A percentile compares a stretch with the other conserved stretches of the same genome.
Evolutionary conservation across 768 basidiomycete genomes (phyloP).

Genomic region (Auriculariales sp.): DNA sequence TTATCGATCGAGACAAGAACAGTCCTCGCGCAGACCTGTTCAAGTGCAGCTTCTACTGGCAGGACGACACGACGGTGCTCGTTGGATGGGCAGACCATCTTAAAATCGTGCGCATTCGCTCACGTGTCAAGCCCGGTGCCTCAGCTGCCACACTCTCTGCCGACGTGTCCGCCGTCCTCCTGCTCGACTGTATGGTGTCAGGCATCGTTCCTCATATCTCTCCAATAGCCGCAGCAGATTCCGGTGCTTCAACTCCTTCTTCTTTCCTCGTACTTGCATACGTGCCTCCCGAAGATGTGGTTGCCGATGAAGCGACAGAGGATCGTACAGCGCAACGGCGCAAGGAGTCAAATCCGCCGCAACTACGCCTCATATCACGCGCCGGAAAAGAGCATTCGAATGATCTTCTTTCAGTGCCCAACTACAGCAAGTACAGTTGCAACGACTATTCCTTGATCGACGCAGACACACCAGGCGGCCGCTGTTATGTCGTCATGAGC

Average conservation of each 20-base stretch:
- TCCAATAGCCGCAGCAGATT: slow-evolving; percentile 12
- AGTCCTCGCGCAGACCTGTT: slow-evolving; percentile 89
- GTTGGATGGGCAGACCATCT: slow-evolving; percentile 91
- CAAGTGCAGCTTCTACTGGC: slow-evolving; percentile 86
- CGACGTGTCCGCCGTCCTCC: slow-evolving; percentile 84
- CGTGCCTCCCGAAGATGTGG: slow-evolving; percentile 50
- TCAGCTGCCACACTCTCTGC: slow-evolving; percentile 32
- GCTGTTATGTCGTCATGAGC: slow-evolving; percentile 70
- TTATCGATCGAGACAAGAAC: slow-evolving; percentile 67
- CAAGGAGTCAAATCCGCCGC: slow-evolving; percentile 81
- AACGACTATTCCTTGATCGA: slow-evolving; percentile 71
- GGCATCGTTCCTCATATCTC: slow-evolving; percentile 72
- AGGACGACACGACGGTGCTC: slow-evolving; percentile 78
- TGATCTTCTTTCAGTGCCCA: slow-evolving; percentile 66
- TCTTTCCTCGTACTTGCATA: slow-evolving; percentile 85
- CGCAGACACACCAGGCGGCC: slow-evolving; percentile 9
- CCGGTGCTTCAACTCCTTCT: slow-evolving; percentile 25
- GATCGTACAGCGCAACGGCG: slow-evolving; percentile 65
- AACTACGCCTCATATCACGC: slow-evolving; percentile 81
- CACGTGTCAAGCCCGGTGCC: slow-evolving; percentile 25
- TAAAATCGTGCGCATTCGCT: slow-evolving; percentile 73
- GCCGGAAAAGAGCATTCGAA: slow-evolving; percentile 77
- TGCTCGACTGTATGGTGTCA: slow-evolving; percentile 89
- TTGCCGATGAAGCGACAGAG: slow-evolving; percentile 54
- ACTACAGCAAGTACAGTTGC: slow-evolving; percentile 76